Conservation (phyloP, 2,329 filamentous ascomycete genomes). For the Ophiostoma sp. region DNA sequence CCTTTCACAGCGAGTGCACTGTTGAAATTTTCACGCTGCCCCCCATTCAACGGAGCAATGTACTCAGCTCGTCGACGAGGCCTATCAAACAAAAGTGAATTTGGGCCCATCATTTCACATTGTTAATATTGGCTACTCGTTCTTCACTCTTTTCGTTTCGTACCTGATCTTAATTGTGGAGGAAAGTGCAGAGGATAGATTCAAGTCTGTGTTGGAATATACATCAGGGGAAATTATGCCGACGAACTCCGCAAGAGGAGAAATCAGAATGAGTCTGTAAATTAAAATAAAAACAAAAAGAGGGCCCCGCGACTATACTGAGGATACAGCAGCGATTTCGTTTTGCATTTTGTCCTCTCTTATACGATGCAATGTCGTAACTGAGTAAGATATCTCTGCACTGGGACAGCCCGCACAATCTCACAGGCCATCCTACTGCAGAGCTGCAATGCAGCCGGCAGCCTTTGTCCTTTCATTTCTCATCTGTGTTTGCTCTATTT, state of each 20-base stretch:
- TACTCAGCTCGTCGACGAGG: slow-evolving; percentile 14
- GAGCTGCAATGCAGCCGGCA: not conserved
- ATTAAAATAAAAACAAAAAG: not conserved
- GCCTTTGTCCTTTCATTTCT: not conserved
- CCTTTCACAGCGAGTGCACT: slow-evolving; percentile 24
- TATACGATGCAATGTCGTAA: slow-evolving; percentile 22
- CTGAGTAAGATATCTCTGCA: not conserved
- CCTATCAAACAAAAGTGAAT: slow-evolving; percentile 17
- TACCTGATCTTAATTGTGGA: not conserved
- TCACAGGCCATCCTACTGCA: not conserved
- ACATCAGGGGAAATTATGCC: slow-evolving; percentile 1
- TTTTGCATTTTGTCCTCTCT: slow-evolving; percentile 3
- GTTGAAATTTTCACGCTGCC: slow-evolving; percentile 22
- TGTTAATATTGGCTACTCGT: not conserved
- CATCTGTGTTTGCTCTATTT: not conserved
- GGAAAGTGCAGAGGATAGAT: not conserved
- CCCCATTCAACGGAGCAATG: not conserved
- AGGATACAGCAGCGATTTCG: not conserved
- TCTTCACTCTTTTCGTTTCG: not conserved
- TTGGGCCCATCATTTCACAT: not conserved
- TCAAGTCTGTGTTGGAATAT: not conserved
- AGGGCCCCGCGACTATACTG: not conserved
- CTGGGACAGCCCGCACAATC: not conserved
- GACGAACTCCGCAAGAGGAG: not conserved
- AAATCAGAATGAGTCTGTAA: not conserved